Percentiles rank a stretch among this genome's conserved stretches.
These are phyloP conservation scores for Candida albicans DNA, from an alignment of 1,139 yeast genomes.

Conservation along the genomic window DNA sequence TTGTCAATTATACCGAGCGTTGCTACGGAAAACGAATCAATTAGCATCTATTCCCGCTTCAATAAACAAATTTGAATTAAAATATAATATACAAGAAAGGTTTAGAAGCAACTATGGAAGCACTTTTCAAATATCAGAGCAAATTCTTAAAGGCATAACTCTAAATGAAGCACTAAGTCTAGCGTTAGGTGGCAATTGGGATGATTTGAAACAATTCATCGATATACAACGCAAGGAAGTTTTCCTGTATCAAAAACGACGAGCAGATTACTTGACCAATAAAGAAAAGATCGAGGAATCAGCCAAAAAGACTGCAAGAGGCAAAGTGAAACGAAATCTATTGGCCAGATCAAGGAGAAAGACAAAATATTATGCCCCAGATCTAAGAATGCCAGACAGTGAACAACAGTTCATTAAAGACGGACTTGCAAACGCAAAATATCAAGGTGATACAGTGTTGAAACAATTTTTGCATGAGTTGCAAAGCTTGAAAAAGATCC, in stretches of 20 bases:
- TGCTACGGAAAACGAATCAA: constrained; percentile 19
- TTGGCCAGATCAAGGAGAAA: not conserved
- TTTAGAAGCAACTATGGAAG: constrained; percentile 13
- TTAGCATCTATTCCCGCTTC: not conserved
- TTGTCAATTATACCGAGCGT: constrained; percentile 19
- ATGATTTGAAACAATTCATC: constrained; percentile 3
- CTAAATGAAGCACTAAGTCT: constrained; percentile 8
- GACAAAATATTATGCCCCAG: not conserved
- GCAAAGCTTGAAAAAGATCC: constrained; percentile 28
- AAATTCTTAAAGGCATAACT: constrained; percentile 12
- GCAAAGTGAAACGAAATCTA: constrained; percentile 6
- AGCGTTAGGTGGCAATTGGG: constrained; percentile 1
- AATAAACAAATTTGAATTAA: constrained; percentile 17
- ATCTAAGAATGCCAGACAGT: not conserved
- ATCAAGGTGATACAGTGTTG: constrained; percentile 16
- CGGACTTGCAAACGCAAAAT: constrained; percentile 12
- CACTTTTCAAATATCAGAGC: constrained; percentile 5
- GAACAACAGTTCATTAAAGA: constrained; percentile 7
- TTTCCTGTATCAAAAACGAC: constrained; percentile 4
- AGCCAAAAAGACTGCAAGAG: constrained; percentile 7
- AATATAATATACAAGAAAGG: constrained; percentile 18
- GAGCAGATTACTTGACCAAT: constrained; percentile 7
- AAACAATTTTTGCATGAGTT: constrained; percentile 30
- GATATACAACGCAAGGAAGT: constrained; percentile 2
- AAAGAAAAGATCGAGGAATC: constrained; percentile 4